Evolutionary conservation across 352 stramenopile genomes (phyloP), one percentile per base, ranked within the genome.

Genomic region (Pythium phragmitis): DNA sequence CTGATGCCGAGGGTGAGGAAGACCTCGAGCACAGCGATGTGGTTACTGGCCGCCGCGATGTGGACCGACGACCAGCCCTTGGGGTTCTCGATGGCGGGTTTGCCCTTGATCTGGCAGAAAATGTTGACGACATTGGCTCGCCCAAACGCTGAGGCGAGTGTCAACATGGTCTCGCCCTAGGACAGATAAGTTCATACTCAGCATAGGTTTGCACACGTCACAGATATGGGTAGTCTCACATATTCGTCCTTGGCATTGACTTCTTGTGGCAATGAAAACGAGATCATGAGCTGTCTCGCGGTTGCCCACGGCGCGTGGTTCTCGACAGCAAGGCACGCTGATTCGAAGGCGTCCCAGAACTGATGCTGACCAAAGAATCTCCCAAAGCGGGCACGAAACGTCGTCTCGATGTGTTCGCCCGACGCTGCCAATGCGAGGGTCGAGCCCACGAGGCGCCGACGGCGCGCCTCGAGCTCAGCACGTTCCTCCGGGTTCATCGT

Each of bases 151-250:
- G 80, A 70, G 13, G 82, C 79, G 14, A 89, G 63, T 13, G 77
- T 88, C 69, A 91, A 49, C 82, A 91, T 91, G 16, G 82, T 89
- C 37, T 91, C 82, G 7, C 80, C 82, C 82, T 91, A 33, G 9
- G 2, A 61, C 49, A 39, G 17, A 39, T 3, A 13, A 37, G 33
- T 14, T 4, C 12, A 67, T 56, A 65, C 45, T 54, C 21, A 16
- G 17, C 23, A 26, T 8, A 43, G 30, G 19, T 12, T 17, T 12
- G 21, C 55, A 53, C 66, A 71, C 34, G 47, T 67, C 53, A 21
- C 57, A 67, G 7, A 60, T 59, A 37, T 46, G 12, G 11, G 6
- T 0, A 5, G 34, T 39, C 46, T 23, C n/a, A 53, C 17, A 19
- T 65, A 89, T 19, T 67, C 60, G 50, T 91, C 79, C 60, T 82